These are phyloP conservation scores for Zygosaccharomyces sapae DNA, from an alignment of 1,139 yeast genomes.

Conservation along the genomic window DNA sequence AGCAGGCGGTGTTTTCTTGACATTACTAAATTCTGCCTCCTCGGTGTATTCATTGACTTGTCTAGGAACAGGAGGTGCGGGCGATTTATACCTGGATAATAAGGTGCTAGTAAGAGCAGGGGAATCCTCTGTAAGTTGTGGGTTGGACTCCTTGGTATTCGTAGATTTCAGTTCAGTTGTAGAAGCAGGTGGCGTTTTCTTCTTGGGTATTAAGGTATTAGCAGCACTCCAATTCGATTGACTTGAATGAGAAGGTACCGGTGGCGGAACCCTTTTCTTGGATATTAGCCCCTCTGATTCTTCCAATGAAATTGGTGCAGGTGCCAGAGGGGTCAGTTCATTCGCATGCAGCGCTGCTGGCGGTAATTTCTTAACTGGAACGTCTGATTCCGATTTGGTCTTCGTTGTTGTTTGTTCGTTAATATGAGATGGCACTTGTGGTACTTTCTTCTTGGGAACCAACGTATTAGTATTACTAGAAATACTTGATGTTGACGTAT, in stretches of 20 bases:
- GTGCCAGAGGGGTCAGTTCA: not conserved
- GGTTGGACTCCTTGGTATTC: not conserved
- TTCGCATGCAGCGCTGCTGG: not conserved
- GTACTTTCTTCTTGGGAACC: constrained; percentile 2
- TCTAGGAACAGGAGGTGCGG: not conserved
- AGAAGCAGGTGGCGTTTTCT: constrained; percentile 2
- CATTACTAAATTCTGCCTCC: not conserved
- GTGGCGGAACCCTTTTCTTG: not conserved
- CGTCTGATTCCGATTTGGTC: not conserved
- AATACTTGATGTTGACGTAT: not conserved
- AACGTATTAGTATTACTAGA: not conserved
- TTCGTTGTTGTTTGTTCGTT: not conserved
- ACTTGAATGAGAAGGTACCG: not conserved
- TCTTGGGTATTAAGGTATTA: not conserved
- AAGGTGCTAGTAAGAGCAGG: not conserved
- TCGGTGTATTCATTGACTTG: not conserved
- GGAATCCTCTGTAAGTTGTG: not conserved
- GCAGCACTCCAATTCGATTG: not conserved
- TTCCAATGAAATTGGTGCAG: not conserved
- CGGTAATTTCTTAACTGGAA: not conserved
- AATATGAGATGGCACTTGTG: constrained; percentile 1
- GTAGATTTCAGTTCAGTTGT: not conserved
- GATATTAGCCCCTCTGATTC: not conserved
- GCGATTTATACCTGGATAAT: not conserved
- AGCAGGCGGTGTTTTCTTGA: constrained; percentile 20